Conservation (phyloP, 176 grass and related monocot genomes). For the Avena sativa region DNA sequence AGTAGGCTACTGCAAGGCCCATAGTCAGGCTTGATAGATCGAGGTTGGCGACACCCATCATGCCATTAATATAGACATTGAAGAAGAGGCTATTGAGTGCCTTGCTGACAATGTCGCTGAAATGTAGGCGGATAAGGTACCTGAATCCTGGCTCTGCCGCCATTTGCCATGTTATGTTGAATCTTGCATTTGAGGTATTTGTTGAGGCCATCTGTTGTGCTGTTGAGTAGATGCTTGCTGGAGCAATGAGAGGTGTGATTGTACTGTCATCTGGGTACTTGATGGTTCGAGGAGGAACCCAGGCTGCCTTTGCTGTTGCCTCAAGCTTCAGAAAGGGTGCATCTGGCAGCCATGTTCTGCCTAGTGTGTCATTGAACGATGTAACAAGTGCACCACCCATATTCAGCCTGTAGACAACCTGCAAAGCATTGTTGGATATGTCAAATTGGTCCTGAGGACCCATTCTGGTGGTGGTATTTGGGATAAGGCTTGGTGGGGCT, state of each 20-base stretch:
- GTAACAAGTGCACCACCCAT: constrained; percentile 70
- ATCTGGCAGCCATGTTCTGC: constrained; percentile 76
- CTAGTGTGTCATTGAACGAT: constrained; percentile 71
- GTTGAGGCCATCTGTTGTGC: constrained; percentile 72
- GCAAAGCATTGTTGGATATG: constrained; percentile 70
- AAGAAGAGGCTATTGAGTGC: constrained; percentile 85
- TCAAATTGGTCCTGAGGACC: constrained; percentile 54
- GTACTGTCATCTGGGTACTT: constrained; percentile 80
- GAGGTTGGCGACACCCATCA: constrained; percentile 67
- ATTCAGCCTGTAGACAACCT: constrained; percentile 81
- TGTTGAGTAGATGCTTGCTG: constrained; percentile 72
- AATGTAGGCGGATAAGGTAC: constrained; percentile 80
- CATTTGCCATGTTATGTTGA: constrained; percentile 89
- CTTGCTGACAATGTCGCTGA: constrained; percentile 92
- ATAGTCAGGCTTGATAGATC: constrained; percentile 80
- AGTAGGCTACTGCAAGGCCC: constrained; percentile 84
- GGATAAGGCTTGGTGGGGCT: constrained; percentile 66
- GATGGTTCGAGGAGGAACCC: constrained; percentile 68
- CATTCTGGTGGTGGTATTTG: constrained; percentile 61
- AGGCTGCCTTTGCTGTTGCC: constrained; percentile 55
- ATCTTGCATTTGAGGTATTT: constrained; percentile 68
- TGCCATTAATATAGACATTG: constrained; percentile 85
- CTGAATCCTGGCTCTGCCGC: constrained; percentile 73
- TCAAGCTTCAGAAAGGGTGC: constrained; percentile 64
- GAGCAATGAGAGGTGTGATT: constrained; percentile 70